Evolutionary conservation across 495 filamentous ascomycete species (phyloP), one percentile per base, ranked within the genome.

Genomic region (Trichoderma virens): DNA sequence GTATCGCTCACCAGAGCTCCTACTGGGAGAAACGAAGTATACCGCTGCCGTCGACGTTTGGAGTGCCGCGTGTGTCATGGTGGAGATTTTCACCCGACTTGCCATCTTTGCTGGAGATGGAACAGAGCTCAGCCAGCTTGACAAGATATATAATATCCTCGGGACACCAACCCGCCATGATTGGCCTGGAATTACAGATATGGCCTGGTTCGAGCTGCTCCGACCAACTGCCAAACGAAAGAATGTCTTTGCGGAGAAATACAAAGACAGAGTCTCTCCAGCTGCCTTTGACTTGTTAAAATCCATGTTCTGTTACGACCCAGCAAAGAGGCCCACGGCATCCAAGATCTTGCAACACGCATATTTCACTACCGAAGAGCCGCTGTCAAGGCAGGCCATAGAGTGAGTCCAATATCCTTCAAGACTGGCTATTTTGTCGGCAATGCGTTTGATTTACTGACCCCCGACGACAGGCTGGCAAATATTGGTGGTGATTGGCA

Each of bases 61-160:
- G 94, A 94, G 90, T 72, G 94, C 94, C 18, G 95, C 93, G 9
- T 98, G 94, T 74, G 94, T 99, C 6, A 88, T 97, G 73, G 86
- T 97, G 61, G 94, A 99, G 69, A 96, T 99, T 68, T 98, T 98
- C 74, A 96, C 93, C 3, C 87, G 89, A 62, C 90, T 92, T 67
- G 93, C 95, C 39, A 93, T 97, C 60, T 99, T 98, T 71, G 92
- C 93, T 3, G 95, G 95, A 13, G 92, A 97, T 72, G 92, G 93
- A 14, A 88, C 87, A 18, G 95, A 99, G 75, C 91, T 97, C 68
- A 94, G 89, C 70, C 95, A 99, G 72, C 82, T 99, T 2, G 93
- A 98, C 67, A 97, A 95, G 75, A 93, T 98, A 31, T 96, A 97
- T 70, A 86, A 90, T 38, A 81, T 91, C n/a, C 82, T 99, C 32